phyloP scores from a whole-genome alignment of 2,329 filamentous ascomycete genomes.

The Phialemoniopsis sp. region DNA sequence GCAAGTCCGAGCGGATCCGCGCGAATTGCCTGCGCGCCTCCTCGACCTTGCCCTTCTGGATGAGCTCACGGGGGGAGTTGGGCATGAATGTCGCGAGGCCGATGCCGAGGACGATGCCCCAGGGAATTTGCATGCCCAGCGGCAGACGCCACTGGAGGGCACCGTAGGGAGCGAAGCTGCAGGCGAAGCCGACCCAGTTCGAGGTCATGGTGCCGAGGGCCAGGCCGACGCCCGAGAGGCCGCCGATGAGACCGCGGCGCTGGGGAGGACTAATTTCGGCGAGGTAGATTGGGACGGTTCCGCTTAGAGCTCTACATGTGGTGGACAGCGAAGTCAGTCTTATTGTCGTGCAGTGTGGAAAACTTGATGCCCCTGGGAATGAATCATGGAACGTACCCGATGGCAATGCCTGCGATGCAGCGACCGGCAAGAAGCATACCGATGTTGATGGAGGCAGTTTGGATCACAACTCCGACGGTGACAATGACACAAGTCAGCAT shows the following conservation, averaged over 20 bases:
- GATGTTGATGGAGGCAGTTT: constrained; percentile 48
- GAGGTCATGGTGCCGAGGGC: constrained; percentile 50
- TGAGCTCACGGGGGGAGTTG: constrained; percentile 44
- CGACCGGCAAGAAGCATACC: constrained; percentile 48
- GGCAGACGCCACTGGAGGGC: constrained; percentile 48
- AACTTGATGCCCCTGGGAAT: too few species aligned
- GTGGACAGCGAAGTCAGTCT: too few species aligned
- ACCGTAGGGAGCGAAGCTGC: constrained; percentile 46
- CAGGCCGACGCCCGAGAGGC: constrained; percentile 49
- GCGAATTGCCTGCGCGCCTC: constrained; percentile 40
- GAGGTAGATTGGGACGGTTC: constrained; percentile 53
- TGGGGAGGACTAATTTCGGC: constrained; percentile 45
- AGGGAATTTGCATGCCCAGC: constrained; percentile 48
- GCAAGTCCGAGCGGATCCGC: constrained; percentile 39
- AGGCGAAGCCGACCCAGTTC: constrained; percentile 53
- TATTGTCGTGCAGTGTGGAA: too few species aligned
- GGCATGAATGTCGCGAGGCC: constrained; percentile 51
- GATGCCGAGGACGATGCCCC: constrained; percentile 48
- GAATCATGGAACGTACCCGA: constrained; percentile 35
- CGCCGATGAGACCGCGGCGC: constrained; percentile 46
- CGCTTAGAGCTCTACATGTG: too few species aligned
- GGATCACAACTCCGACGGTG: constrained; percentile 46
- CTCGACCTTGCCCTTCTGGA: constrained; percentile 42
- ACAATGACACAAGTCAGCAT: constrained; percentile 47
- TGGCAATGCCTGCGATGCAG: constrained; percentile 37